A percentile compares a stretch with the other conserved stretches of the same genome.
phyloP scores from a whole-genome alignment of 768 basidiomycete species.

The Brasilioporus rufonigricans region DNA sequence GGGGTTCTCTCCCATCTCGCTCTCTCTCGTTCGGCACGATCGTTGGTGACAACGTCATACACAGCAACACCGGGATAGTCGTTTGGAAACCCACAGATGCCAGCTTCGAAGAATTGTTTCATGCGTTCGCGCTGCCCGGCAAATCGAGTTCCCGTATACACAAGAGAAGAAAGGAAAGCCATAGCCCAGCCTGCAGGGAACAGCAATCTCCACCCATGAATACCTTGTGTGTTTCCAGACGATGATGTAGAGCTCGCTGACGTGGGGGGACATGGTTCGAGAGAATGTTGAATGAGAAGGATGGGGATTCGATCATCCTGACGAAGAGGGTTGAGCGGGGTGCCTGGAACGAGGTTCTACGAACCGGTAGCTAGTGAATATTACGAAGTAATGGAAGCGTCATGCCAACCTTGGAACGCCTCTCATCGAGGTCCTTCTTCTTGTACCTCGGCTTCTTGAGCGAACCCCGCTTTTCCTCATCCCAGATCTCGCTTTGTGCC shows the following conservation, averaged over 20 bases:
- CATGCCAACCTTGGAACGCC: slow-evolving; percentile 61
- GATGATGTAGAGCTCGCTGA: slow-evolving; percentile 14
- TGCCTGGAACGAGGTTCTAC: slow-evolving; percentile 79
- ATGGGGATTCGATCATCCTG: slow-evolving; percentile 85
- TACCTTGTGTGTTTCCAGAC: slow-evolving; percentile 35
- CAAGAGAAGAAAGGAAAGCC: slow-evolving; percentile 82
- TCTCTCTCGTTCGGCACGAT: slow-evolving; percentile 52
- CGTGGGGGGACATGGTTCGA: slow-evolving; percentile 39
- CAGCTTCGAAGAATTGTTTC: slow-evolving; percentile 82
- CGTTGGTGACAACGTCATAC: slow-evolving; percentile 48
- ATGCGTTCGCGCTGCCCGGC: slow-evolving; percentile 82
- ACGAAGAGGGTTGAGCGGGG: slow-evolving; percentile 56
- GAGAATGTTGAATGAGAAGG: slow-evolving; percentile 76
- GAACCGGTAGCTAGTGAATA: neutral
- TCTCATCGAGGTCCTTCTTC: slow-evolving; percentile 84
- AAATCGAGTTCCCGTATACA: slow-evolving; percentile 79
- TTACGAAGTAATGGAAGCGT: neutral
- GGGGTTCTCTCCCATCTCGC: slow-evolving; percentile 77
- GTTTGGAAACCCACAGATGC: slow-evolving; percentile 70
- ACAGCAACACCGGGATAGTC: slow-evolving; percentile 67
- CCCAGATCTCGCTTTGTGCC: slow-evolving; percentile 73
- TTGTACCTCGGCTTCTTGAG: slow-evolving; percentile 66
- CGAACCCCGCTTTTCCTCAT: slow-evolving; percentile 49
- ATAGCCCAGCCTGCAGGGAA: slow-evolving; percentile 89
- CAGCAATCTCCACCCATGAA: slow-evolving; percentile 88